phyloP scores from a whole-genome alignment of 257 asterid species.

The Solanum paucissectum region DNA sequence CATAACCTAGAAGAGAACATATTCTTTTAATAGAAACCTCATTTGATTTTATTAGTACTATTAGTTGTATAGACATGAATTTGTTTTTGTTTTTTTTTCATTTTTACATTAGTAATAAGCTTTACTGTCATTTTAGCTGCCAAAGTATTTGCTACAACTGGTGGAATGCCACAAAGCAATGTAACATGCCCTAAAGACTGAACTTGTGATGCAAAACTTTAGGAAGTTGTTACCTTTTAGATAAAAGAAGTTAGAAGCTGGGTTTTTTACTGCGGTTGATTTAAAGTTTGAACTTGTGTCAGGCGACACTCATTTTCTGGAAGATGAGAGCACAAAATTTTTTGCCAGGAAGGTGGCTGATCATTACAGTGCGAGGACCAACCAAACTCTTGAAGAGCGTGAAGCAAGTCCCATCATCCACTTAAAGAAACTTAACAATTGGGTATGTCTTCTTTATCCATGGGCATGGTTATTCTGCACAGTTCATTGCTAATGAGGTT shows the following conservation, averaged over 20 bases:
- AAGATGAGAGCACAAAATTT: slow-evolving; percentile 68
- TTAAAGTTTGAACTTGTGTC: background rate
- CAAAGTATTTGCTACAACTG: background rate
- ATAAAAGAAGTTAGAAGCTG: background rate
- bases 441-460: slow-evolving; percentile 39
- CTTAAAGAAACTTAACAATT: slow-evolving; percentile 92
- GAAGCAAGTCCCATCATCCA: slow-evolving; percentile 99
- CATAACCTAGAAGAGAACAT: background rate
- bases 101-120: background rate
- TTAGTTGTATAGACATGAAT: background rate
- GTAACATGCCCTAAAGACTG: background rate
- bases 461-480: background rate
- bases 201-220: background rate
- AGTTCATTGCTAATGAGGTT: background rate
- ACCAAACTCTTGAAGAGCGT: slow-evolving; percentile 90
- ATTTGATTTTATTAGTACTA: background rate
- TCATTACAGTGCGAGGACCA: slow-evolving; percentile 92
- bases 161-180: background rate
- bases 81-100: background rate
- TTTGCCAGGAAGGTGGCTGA: slow-evolving; percentile 91
- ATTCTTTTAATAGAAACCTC: background rate
- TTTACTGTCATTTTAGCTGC: background rate
- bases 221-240: background rate
- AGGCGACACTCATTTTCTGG: slow-evolving; percentile 51
- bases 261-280: background rate